phyloP scores from a whole-genome alignment of 495 filamentous ascomycete genomes.

The Corynascus novoguineensis region DNA sequence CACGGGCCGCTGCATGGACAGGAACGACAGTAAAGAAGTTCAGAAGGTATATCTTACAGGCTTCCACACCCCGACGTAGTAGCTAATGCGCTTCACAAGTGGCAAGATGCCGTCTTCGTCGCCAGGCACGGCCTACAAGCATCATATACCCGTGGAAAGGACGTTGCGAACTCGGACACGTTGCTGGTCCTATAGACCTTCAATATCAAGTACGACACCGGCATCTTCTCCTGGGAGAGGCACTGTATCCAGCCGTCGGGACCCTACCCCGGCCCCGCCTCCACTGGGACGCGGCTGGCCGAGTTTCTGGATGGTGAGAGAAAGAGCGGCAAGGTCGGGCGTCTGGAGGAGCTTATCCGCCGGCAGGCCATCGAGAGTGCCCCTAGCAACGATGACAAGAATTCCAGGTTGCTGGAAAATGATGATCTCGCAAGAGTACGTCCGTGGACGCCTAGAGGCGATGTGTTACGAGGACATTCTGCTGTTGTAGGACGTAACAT shows the following conservation, averaged over 20 bases:
- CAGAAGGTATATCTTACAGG: slow-evolving; percentile 33
- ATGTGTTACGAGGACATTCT: slow-evolving; percentile 29
- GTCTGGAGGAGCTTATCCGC: slow-evolving; percentile 14
- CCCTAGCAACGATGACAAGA: slow-evolving; percentile 8
- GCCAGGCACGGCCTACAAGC: slow-evolving; percentile 27
- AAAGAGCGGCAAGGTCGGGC: slow-evolving; percentile 16
- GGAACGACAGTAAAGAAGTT: slow-evolving; percentile 26
- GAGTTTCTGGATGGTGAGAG: slow-evolving; percentile 21
- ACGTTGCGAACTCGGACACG: slow-evolving; percentile 14
- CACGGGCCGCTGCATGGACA: slow-evolving; percentile 25
- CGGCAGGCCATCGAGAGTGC: neutral
- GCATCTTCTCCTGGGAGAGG: slow-evolving; percentile 22
- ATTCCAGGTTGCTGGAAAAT: slow-evolving; percentile 19
- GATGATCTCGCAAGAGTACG: slow-evolving; percentile 15
- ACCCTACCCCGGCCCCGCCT: slow-evolving; percentile 17
- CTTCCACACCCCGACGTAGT: slow-evolving; percentile 4
- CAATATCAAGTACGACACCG: slow-evolving; percentile 28
- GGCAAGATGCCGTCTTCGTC: slow-evolving; percentile 25
- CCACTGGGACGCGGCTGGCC: slow-evolving; percentile 19
- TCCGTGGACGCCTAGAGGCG: slow-evolving; percentile 18
- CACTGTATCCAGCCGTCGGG: slow-evolving; percentile 14
- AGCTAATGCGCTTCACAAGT: slow-evolving; percentile 14
- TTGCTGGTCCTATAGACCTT: slow-evolving; percentile 22
- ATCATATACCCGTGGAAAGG: slow-evolving; percentile 28
- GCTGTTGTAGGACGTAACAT: too few relatives aligned